Conservation (phyloP, 495 filamentous ascomycete genomes). For the Aspergillus steynii region DNA sequence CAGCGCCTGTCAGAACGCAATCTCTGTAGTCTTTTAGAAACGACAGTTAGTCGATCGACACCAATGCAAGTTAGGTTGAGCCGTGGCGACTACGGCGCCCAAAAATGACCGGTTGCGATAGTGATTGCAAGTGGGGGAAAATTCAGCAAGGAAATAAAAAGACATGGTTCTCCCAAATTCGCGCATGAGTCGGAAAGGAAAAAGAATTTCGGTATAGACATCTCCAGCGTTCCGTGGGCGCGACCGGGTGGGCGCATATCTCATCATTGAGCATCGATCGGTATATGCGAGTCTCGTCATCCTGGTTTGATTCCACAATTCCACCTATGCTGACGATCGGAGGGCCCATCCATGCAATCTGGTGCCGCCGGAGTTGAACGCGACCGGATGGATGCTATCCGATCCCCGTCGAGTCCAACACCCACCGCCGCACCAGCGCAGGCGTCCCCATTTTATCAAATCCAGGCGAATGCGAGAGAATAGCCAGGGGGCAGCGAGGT, state of each 20-base stretch:
- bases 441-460: conserved; percentile 1
- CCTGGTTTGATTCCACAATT: neutral
- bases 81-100: neutral
- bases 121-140: neutral
- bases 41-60: neutral
- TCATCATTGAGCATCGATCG: neutral
- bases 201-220: neutral
- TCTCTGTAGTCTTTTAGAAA: conserved; percentile 2
- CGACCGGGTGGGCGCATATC: neutral
- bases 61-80: neutral
- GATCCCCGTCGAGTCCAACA: conserved; percentile 5
- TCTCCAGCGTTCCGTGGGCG: neutral
- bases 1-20: conserved; percentile 1
- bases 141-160: neutral
- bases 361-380: conserved; percentile 12
- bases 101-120: neutral
- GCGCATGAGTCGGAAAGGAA: conserved; percentile 2
- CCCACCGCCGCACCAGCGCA: conserved; percentile 10
- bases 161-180: conserved; percentile 3
- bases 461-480: neutral
- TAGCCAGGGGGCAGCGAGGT: neutral
- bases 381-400: conserved; percentile 21
- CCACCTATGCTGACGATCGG: neutral
- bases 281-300: neutral
- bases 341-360: neutral